phyloP scores from a whole-genome alignment of 164 flowering plant genomes.

The Chimonanthus salicifolius region DNA sequence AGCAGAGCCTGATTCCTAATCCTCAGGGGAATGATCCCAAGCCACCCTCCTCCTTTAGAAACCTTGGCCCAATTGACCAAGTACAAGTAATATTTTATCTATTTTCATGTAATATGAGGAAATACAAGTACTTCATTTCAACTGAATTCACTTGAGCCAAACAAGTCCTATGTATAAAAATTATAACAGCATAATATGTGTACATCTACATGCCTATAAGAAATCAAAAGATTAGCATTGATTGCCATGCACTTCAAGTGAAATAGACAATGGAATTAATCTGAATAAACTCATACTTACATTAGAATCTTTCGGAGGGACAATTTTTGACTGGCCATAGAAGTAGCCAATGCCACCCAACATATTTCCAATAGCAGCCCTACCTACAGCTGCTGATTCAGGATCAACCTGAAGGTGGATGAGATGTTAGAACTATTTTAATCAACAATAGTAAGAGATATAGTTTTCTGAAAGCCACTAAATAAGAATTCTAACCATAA shows the following conservation, averaged over 20 bases:
- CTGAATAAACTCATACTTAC: conserved; percentile 38
- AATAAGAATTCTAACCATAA: neutral
- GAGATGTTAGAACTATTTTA: conserved; percentile 10
- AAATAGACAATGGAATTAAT: neutral
- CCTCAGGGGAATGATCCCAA: too few species aligned
- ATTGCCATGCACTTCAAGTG: neutral
- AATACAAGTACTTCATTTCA: too few species aligned
- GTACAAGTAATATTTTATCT: too few species aligned
- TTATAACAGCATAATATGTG: too few species aligned
- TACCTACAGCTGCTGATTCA: conserved; percentile 59
- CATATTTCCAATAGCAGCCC: conserved; percentile 80
- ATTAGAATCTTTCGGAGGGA: conserved; percentile 36
- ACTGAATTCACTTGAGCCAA: too few species aligned
- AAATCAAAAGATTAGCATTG: too few species aligned
- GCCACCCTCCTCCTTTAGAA: too few species aligned
- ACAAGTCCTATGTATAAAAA: too few species aligned
- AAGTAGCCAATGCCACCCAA: conserved; percentile 97
- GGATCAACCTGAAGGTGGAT: conserved; percentile 52
- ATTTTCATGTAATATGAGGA: too few species aligned
- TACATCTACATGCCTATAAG: too few species aligned
- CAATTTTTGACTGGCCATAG: conserved; percentile 87
- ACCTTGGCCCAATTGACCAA: too few species aligned
- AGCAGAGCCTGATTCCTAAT: too few species aligned
- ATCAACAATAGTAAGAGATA: neutral
- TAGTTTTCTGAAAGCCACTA: neutral